These are phyloP conservation scores for Rutstroemia sp. DNA, from an alignment of 2,329 filamentous ascomycete genomes.

Conservation along the genomic window DNA sequence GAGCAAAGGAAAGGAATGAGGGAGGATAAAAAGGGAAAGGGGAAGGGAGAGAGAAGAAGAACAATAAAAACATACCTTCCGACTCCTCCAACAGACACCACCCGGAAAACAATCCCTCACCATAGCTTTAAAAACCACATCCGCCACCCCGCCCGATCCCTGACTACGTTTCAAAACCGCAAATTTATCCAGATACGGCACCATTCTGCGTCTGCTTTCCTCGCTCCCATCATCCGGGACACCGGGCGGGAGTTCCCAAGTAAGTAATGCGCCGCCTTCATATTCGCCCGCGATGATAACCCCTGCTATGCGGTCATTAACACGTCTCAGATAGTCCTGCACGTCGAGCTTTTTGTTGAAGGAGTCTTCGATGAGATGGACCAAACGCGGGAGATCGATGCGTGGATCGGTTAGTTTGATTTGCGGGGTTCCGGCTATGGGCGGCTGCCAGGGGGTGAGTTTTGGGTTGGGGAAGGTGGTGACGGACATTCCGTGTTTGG, in stretches of 20 bases:
- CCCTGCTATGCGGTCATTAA: slow-evolving; percentile 75
- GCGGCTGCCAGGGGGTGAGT: slow-evolving; percentile 58
- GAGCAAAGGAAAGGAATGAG: no score
- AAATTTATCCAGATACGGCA: slow-evolving; percentile 97
- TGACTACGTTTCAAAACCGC: slow-evolving; percentile 84
- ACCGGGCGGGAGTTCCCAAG: slow-evolving; percentile 75
- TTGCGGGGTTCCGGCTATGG: slow-evolving; percentile 48
- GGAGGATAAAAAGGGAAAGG: no score
- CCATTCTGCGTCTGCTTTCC: slow-evolving; percentile 51
- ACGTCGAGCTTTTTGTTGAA: slow-evolving; percentile 82
- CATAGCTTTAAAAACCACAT: slow-evolving; percentile 96
- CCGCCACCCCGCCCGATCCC: slow-evolving; percentile 85
- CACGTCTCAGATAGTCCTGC: slow-evolving; percentile 71
- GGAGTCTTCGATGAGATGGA: slow-evolving; percentile 87
- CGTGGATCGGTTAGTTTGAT: slow-evolving; percentile 70
- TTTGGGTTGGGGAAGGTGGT: slow-evolving; percentile 71
- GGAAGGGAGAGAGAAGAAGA: neutral
- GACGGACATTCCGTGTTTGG: slow-evolving; percentile 86
- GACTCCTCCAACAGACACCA: slow-evolving; percentile 83
- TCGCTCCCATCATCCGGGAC: slow-evolving; percentile 46
- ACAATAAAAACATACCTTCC: slow-evolving; percentile 29
- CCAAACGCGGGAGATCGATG: slow-evolving; percentile 75
- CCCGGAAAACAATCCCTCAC: slow-evolving; percentile 79
- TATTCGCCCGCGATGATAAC: slow-evolving; percentile 95
- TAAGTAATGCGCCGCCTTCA: slow-evolving; percentile 89